These are phyloP conservation scores for Paecilomyces dactylethromorphus DNA, from an alignment of 2,329 filamentous ascomycete species.

Conservation along the genomic window DNA sequence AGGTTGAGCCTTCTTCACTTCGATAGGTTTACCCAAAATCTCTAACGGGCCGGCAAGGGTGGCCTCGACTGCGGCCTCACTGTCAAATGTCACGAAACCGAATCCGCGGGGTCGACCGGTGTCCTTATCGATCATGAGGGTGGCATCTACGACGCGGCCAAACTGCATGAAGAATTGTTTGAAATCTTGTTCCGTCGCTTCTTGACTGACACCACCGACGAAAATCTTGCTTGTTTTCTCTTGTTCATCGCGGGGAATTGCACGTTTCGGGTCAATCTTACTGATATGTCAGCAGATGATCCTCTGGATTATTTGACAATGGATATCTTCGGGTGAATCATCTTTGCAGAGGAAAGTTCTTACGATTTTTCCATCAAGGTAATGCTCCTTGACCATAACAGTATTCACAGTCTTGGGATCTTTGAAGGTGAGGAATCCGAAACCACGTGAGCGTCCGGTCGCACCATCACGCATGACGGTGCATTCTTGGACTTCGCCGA, in stretches of 20 bases:
- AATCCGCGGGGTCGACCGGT: conserved; percentile 95
- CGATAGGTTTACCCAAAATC: conserved; percentile 92
- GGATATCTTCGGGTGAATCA: neutral
- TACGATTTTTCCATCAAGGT: conserved; percentile 96
- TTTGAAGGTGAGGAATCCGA: conserved; percentile 96
- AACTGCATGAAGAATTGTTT: conserved; percentile 96
- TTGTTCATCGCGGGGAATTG: conserved; percentile 94
- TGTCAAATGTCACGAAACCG: conserved; percentile 97
- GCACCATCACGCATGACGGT: conserved; percentile 98
- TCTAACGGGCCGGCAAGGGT: conserved; percentile 79
- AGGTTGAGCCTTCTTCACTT: conserved; percentile 96
- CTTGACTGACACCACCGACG: conserved; percentile 93
- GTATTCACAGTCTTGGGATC: conserved; percentile 97
- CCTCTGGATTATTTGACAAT: conserved; percentile 1
- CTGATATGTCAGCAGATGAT: conserved; percentile 16
- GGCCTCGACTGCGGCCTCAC: conserved; percentile 86
- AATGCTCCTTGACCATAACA: conserved; percentile 99
- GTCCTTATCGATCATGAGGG: conserved; percentile 99
- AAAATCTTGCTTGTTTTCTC: conserved; percentile 99
- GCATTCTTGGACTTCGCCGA: conserved; percentile 93
- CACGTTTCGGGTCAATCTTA: conserved; percentile 95
- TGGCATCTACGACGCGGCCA: conserved; percentile 91
- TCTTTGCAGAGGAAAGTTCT: conserved; percentile 31
- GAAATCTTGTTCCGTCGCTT: conserved; percentile 93
- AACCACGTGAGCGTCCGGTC: conserved; percentile 87